phyloP scores from a whole-genome alignment of 768 basidiomycete species.

The Lentinula sp. region DNA sequence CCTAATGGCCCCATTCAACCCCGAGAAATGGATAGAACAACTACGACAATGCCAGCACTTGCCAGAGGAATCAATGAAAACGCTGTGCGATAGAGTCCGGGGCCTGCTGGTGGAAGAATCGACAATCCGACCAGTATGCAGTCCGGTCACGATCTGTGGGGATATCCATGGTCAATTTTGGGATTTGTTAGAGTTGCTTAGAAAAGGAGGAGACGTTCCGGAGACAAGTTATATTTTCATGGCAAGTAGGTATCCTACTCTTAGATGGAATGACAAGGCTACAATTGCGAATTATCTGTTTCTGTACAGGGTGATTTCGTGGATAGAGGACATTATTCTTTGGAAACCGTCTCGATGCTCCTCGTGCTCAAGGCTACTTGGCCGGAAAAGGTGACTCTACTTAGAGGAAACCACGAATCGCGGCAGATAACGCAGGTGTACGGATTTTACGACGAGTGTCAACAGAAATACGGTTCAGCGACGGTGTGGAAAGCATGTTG shows the following conservation, averaged over 20 bases:
- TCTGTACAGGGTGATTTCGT: constrained; percentile 86
- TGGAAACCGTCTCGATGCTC: constrained; percentile 90
- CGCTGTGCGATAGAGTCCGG: constrained; percentile 86
- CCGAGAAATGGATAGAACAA: constrained; percentile 85
- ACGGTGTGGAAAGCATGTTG: constrained; percentile 98
- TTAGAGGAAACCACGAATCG: constrained; percentile 95
- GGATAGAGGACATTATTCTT: constrained; percentile 91
- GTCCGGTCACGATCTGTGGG: constrained; percentile 91
- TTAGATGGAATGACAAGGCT: constrained; percentile 10
- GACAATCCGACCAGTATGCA: constrained; percentile 94
- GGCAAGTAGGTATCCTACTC: constrained; percentile 55
- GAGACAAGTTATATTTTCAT: constrained; percentile 94
- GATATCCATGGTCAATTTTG: constrained; percentile 99
- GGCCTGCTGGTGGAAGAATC: constrained; percentile 92
- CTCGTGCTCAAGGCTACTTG: constrained; percentile 92
- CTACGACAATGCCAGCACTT: constrained; percentile 85
- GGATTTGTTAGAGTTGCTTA: constrained; percentile 87
- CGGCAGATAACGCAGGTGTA: constrained; percentile 98
- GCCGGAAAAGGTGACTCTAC: constrained; percentile 85
- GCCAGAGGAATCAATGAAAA: constrained; percentile 88
- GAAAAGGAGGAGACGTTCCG: constrained; percentile 81
- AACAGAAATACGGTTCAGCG: constrained; percentile 94
- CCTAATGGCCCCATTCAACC: constrained; percentile 27
- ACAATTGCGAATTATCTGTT: constrained; percentile 3
- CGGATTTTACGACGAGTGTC: constrained; percentile 98